phyloP scores from a whole-genome alignment of 148 eudicot species.

The Vaccinium corymbosum region DNA sequence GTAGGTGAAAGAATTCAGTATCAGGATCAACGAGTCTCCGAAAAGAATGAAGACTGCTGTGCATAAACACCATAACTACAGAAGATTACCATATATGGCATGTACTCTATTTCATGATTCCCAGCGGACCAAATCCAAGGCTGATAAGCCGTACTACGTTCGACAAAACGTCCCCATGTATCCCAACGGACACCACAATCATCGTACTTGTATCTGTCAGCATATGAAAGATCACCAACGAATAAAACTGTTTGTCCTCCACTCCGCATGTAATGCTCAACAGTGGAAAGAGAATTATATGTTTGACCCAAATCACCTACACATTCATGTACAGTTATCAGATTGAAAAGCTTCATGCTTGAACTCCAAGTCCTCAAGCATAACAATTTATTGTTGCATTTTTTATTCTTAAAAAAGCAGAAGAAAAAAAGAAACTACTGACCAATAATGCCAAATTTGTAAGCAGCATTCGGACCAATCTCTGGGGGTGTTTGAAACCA shows the following conservation, averaged over 20 bases:
- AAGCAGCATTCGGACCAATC: slow-evolving; percentile 65
- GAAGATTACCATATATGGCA: slow-evolving; percentile 70
- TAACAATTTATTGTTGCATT: neutral
- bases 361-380: neutral
- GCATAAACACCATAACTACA: neutral
- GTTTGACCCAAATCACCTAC: slow-evolving; percentile 96
- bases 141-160: slow-evolving; percentile 71
- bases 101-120: slow-evolving; percentile 91
- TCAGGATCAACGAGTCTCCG: neutral
- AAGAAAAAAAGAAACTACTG: slow-evolving; percentile 22
- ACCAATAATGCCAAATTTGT: slow-evolving; percentile 94
- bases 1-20: neutral
- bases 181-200: slow-evolving; percentile 91
- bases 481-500: slow-evolving; percentile 93
- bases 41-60: neutral
- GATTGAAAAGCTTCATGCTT: too few species aligned
- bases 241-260: slow-evolving; percentile 70
- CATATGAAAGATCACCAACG: slow-evolving; percentile 95
- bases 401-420: neutral
- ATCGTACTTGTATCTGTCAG: slow-evolving; percentile 67
- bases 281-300: slow-evolving; percentile 75
- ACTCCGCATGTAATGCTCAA: slow-evolving; percentile 70
- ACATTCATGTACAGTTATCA: neutral
- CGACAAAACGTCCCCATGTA: slow-evolving; percentile 84
- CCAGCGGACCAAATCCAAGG: slow-evolving; percentile 97